These are phyloP conservation scores for Thielaviopsis musarum DNA, from an alignment of 2,329 filamentous ascomycete species.

Conservation along the genomic window DNA sequence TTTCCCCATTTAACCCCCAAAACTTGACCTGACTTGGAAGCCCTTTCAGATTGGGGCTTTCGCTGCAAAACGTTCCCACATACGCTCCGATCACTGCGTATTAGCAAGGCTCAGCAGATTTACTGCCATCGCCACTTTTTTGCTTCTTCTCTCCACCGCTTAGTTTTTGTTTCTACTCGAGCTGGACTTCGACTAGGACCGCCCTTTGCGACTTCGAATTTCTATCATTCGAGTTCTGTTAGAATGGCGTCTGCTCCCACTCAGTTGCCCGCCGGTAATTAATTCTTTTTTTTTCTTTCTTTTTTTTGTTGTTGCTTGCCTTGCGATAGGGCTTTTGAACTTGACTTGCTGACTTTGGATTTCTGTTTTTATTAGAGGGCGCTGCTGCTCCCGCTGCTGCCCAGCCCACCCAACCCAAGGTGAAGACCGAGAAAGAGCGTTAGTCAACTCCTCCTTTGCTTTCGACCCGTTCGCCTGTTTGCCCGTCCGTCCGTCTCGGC, in stretches of 20 bases:
- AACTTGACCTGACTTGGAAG: not conserved
- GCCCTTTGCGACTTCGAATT: not conserved
- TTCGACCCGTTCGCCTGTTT: not conserved
- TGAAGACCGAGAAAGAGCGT: slow-evolving; percentile 34
- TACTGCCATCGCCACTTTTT: not conserved
- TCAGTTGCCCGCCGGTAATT: slow-evolving; percentile 7
- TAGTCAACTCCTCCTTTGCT: slow-evolving; percentile 14
- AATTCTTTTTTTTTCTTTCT: not conserved
- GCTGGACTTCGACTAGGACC: not conserved
- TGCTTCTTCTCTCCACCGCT: not conserved
- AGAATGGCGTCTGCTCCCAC: slow-evolving; percentile 10
- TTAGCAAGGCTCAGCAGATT: slow-evolving; percentile 5
- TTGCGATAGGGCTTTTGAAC: not conserved
- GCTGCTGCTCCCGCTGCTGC: slow-evolving; percentile 17
- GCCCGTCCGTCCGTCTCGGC: not conserved
- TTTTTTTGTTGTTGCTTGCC: not conserved
- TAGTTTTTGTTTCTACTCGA: not conserved
- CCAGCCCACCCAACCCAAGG: slow-evolving; percentile 24
- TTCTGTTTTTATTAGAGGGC: slow-evolving; percentile 10
- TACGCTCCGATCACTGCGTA: slow-evolving; percentile 11
- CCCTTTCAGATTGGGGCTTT: slow-evolving; percentile 8
- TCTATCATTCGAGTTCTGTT: not conserved
- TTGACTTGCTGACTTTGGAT: not conserved
- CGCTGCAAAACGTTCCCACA: slow-evolving; percentile 11
- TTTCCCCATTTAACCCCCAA: not conserved